phyloP scores from a whole-genome alignment of 192 early-diverging fungal species.

The Gonapodya prolifera region DNA sequence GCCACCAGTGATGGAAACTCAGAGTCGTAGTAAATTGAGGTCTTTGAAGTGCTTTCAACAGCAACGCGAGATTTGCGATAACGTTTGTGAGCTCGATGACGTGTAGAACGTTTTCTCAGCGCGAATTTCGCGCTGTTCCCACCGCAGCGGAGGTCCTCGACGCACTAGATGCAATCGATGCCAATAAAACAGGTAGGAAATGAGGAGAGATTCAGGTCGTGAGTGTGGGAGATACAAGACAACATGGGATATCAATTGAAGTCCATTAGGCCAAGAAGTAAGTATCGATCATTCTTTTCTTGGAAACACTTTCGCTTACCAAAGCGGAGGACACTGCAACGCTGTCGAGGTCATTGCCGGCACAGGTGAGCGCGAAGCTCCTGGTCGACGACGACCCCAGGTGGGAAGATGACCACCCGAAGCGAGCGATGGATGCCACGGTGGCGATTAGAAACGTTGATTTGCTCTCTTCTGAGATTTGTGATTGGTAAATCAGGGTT shows the following conservation, averaged over 20 bases:
- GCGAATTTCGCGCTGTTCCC: constrained; percentile 3
- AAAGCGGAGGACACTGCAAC: constrained; percentile 28
- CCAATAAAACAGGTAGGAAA: not conserved
- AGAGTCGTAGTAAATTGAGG: too few species aligned
- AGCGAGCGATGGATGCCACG: constrained; percentile 12
- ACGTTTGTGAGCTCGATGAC: constrained; percentile 26
- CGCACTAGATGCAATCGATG: constrained; percentile 11
- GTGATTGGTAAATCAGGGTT: too few species aligned
- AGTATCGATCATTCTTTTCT: not conserved
- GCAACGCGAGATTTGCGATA: constrained; percentile 12
- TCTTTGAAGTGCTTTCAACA: too few species aligned
- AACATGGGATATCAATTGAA: not conserved
- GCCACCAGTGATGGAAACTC: too few species aligned
- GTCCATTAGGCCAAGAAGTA: not conserved
- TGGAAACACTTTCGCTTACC: constrained; percentile 7
- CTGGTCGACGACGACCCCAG: constrained; percentile 16
- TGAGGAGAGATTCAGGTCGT: not conserved
- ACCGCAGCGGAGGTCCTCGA: constrained; percentile 25
- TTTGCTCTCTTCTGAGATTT: too few species aligned
- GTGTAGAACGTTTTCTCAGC: constrained; percentile 13
- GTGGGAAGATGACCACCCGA: constrained; percentile 20
- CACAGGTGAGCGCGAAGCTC: constrained; percentile 19
- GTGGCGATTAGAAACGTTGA: not conserved
- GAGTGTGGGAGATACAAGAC: too few species aligned
- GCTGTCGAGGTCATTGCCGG: constrained; percentile 23